These are phyloP conservation scores for Ogataea angusta DNA, from an alignment of 805 yeast genomes.

Conservation along the genomic window DNA sequence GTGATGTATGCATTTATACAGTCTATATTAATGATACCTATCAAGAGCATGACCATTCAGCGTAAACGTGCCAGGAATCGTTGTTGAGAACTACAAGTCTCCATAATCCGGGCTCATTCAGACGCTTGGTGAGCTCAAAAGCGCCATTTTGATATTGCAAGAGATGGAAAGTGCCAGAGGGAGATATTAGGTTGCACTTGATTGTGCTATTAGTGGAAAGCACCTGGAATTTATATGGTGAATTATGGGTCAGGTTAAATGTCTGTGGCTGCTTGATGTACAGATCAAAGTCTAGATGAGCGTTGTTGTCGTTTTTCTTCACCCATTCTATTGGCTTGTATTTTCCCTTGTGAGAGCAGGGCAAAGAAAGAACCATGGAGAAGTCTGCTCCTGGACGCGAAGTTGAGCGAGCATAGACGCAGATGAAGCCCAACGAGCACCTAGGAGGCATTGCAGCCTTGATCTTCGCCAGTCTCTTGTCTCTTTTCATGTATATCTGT, in stretches of 20 bases:
- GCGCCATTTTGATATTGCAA: slow-evolving; percentile 44
- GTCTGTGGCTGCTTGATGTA: slow-evolving; percentile 86
- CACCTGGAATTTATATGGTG: slow-evolving; percentile 62
- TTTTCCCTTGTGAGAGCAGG: slow-evolving; percentile 68
- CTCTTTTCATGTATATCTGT: slow-evolving; percentile 73
- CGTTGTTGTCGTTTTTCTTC: slow-evolving; percentile 66
- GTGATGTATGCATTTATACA: not conserved
- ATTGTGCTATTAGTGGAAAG: slow-evolving; percentile 52
- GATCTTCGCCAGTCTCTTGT: slow-evolving; percentile 64
- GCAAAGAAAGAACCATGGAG: slow-evolving; percentile 70
- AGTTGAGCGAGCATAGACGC: slow-evolving; percentile 51
- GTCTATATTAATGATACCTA: slow-evolving; percentile 1
- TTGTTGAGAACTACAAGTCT: slow-evolving; percentile 78
- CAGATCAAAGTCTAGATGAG: slow-evolving; percentile 61
- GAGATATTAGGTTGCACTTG: slow-evolving; percentile 66
- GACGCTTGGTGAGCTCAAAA: slow-evolving; percentile 58
- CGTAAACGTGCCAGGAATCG: slow-evolving; percentile 82
- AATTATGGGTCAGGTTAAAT: slow-evolving; percentile 51
- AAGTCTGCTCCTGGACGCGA: slow-evolving; percentile 49
- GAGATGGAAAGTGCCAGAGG: slow-evolving; percentile 73
- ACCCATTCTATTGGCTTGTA: slow-evolving; percentile 59
- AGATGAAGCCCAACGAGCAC: slow-evolving; percentile 66
- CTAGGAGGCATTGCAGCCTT: slow-evolving; percentile 77
- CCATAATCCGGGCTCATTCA: slow-evolving; percentile 78
- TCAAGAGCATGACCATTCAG: slow-evolving; percentile 65